A percentile compares a stretch with the other conserved stretches of the same genome.
phyloP scores from a whole-genome alignment of 2,329 filamentous ascomycete species.

The Pseudomassariella vexata region DNA sequence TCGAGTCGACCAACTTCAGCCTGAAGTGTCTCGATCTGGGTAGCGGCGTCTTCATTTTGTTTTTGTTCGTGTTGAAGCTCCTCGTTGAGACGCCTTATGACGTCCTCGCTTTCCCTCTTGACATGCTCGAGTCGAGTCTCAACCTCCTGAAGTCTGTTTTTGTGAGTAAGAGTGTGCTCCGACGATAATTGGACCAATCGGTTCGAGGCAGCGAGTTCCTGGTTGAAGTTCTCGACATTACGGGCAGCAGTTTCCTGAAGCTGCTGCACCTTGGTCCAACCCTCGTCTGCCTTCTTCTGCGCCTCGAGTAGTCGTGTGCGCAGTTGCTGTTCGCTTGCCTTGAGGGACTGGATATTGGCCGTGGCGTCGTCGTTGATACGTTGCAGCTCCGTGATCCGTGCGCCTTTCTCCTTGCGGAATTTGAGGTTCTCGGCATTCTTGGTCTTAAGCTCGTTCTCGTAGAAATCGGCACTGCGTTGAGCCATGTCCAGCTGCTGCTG shows the following conservation, averaged over 20 bases:
- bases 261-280: constrained; percentile 74
- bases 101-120: constrained; percentile 60
- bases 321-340: constrained; percentile 73
- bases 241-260: constrained; percentile 77
- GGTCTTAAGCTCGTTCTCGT: constrained; percentile 84
- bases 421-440: constrained; percentile 83
- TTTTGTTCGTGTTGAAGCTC: constrained; percentile 51
- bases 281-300: constrained; percentile 81
- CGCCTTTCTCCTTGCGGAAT: constrained; percentile 90
- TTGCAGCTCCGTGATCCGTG: constrained; percentile 81
- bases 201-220: constrained; percentile 76
- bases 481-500: constrained; percentile 87
- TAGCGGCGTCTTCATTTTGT: constrained; percentile 39
- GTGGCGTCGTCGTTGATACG: constrained; percentile 80
- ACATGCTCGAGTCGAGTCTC: constrained; percentile 57
- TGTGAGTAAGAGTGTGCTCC: constrained; percentile 67
- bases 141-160: constrained; percentile 64
- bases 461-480: constrained; percentile 88
- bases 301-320: constrained; percentile 77
- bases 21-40: constrained; percentile 45
- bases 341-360: constrained; percentile 72
- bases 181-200: constrained; percentile 79
- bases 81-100: constrained; percentile 48
- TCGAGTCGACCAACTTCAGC: constrained; percentile 48
- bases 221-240: constrained; percentile 78